Base-by-base conservation (phyloP, 139 green algal genomes). In the Micractinium sp. region DNA sequence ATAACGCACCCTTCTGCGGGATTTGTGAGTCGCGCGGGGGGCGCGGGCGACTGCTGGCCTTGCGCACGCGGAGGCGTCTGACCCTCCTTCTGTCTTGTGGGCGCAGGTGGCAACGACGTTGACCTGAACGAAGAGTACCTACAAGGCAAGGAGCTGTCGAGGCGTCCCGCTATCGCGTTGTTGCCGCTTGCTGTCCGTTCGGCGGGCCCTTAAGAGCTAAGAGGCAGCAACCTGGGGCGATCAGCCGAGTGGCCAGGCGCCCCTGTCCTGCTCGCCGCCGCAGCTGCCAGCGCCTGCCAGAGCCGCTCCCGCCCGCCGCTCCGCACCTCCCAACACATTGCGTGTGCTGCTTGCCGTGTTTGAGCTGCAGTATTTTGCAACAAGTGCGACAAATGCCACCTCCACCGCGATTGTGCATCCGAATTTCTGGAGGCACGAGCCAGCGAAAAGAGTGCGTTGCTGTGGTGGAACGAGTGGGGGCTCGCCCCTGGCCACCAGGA, bases 301-400 rank as follows among this genome's bases (percentile, higher is more conserved):
- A 16, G 31, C 71, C 31, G n/a, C 27, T 35, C 73, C 31, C 76
- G 31, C 33, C 76, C 13, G 7, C 14, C 14, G 35, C 19, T 56
- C 35, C 22, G 1, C n/a, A 79, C n/a, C n/a, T 53, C 13, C 18
- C 69, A 73, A 25, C 63, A 25, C 63, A n/a, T n/a, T 73, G 22
- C 71, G 15, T 39, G 14, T 38, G 31, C 12, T 36, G 71, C 47
- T 56, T 56, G 47, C 47, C 47, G 47, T 9, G n/a, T n/a, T 67
- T 67, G 60, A 18, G 19, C 36, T 81, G 67, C 83, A 87, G 83
- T 87, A 1, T 20, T 47, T 22, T 87, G 83, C 67, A 87, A 87
- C 67, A 80, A 38, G 38, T 87, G 83, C 47, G n/a, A 33, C 20
- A 29, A 33, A 27, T 87, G 31, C 25, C 47, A 22, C 4, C 19